Evolutionary conservation across 257 asterid genomes (phyloP), one percentile per base, ranked within the genome.

Genomic region (Prunella vulgaris): DNA sequence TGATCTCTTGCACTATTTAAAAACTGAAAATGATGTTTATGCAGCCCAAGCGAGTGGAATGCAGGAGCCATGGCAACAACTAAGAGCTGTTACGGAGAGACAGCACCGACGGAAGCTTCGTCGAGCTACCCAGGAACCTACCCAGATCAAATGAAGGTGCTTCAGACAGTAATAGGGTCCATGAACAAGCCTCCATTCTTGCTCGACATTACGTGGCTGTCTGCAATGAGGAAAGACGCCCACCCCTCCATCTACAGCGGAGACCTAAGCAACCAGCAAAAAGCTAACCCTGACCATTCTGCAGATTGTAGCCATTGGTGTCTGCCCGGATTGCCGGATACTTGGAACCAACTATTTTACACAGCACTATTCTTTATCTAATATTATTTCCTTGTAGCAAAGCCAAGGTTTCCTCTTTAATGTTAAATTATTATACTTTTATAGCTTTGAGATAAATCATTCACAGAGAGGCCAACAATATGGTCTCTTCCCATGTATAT

Each of bases 241-340:
- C 99, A 93, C 64, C 99, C 99, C 15, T 90, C 99, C 17, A 89
- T 90, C 68, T 93, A 93, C 65, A 87, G 90, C 40, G 99, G 99
- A 0, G 96, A 84, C 74, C 79, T 90, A 14, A 84, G 87, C 0
- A 81, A 95, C 0, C 90, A 22, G 13, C 92, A 88, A 64, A 85
- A 88, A 68, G 92, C 95, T 17, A 89, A 87, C 76, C 97, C 99
- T 1, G 96, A 93, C 72, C 96, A 77, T 64, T 86, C 90, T 8
- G 85, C 96, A 24, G 99, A 93, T 56, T 93, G 99, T 30, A 93
- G 97, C 76, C 99, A 93, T 74, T 93, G 99, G 99, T 93, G 99
- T 64, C 88, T 93, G 40, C 99, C 97, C 25, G 99, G 99, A 60
- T 58, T 93, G 81, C 99, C 99, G 0, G 99, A 90, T 64, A 93